These are phyloP conservation scores for Yarrowia deformans DNA, from an alignment of 805 yeast genomes.

Conservation along the genomic window DNA sequence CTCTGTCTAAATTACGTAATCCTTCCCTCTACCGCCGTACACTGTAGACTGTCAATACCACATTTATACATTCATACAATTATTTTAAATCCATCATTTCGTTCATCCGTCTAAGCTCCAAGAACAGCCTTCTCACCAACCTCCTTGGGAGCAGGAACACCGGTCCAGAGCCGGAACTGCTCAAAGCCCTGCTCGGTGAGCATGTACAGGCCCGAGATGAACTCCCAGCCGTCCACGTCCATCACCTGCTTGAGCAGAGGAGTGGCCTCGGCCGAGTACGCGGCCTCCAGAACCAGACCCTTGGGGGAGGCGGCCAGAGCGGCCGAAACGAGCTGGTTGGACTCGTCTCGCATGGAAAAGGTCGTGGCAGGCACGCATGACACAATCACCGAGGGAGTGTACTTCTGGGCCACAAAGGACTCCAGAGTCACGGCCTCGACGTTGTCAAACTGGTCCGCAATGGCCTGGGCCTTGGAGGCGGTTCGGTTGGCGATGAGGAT, in stretches of 20 bases:
- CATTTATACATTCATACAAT: too few species aligned
- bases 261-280: constrained; percentile 88
- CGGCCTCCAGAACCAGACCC: constrained; percentile 78
- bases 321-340: constrained; percentile 57
- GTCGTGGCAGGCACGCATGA: constrained; percentile 86
- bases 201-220: constrained; percentile 91
- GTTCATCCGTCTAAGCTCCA: background rate
- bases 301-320: constrained; percentile 51
- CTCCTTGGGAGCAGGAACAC: constrained; percentile 48
- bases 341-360: constrained; percentile 60
- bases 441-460: constrained; percentile 70
- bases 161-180: constrained; percentile 79
- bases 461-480: constrained; percentile 62
- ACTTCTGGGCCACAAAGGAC: constrained; percentile 51
- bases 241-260: constrained; percentile 83
- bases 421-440: constrained; percentile 66
- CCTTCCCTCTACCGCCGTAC: too few species aligned
- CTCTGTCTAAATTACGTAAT: too few species aligned
- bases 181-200: constrained; percentile 90
- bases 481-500: constrained; percentile 88
- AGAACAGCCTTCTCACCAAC: constrained; percentile 44
- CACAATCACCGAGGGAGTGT: constrained; percentile 64
- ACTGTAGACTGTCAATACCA: too few species aligned
- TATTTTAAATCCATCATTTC: too few species aligned
- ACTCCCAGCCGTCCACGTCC: constrained; percentile 70